phyloP scores from a whole-genome alignment of 305 asterid genomes.

The Solanum hybrid region DNA sequence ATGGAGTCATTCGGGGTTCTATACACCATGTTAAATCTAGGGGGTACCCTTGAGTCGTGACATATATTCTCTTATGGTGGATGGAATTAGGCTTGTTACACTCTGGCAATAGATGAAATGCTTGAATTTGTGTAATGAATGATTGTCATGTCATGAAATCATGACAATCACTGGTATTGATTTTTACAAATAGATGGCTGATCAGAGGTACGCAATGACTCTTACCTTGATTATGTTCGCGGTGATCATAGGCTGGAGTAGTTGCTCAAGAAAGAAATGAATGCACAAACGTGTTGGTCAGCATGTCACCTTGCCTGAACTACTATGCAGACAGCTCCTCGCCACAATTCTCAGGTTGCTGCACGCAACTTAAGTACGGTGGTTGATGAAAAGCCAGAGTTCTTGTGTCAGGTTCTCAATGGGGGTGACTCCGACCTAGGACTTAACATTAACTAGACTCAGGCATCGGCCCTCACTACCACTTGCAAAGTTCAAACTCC shows the following conservation, averaged over 20 bases:
- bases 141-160: too few relatives aligned
- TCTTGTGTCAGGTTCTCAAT: slow-evolving; percentile 50
- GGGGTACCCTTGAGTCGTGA: too few relatives aligned
- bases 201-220: slow-evolving; percentile 2
- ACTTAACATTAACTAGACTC: slow-evolving; percentile 40
- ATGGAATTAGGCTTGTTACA: too few relatives aligned
- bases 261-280: slow-evolving; percentile 37
- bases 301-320: slow-evolving; percentile 62
- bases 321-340: slow-evolving; percentile 54
- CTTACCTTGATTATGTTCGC: slow-evolving; percentile 15
- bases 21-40: too few relatives aligned
- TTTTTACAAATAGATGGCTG: slow-evolving; percentile 19
- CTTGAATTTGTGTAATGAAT: too few relatives aligned
- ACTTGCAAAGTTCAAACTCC: slow-evolving; percentile 65
- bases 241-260: slow-evolving; percentile 15
- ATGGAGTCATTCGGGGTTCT: too few relatives aligned
- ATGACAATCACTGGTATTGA: background rate
- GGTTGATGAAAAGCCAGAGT: slow-evolving; percentile 46
- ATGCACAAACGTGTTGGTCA: slow-evolving; percentile 50
- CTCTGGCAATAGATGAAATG: too few relatives aligned
- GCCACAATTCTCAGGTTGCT: slow-evolving; percentile 44
- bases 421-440: slow-evolving; percentile 46
- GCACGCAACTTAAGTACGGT: slow-evolving; percentile 50
- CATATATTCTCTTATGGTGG: too few relatives aligned
- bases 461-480: slow-evolving; percentile 39